Percentiles rank a stretch among this genome's conserved stretches.
These are phyloP conservation scores for Paecilomyces variotii DNA, from an alignment of 2,329 filamentous ascomycete species.

Conservation along the genomic window DNA sequence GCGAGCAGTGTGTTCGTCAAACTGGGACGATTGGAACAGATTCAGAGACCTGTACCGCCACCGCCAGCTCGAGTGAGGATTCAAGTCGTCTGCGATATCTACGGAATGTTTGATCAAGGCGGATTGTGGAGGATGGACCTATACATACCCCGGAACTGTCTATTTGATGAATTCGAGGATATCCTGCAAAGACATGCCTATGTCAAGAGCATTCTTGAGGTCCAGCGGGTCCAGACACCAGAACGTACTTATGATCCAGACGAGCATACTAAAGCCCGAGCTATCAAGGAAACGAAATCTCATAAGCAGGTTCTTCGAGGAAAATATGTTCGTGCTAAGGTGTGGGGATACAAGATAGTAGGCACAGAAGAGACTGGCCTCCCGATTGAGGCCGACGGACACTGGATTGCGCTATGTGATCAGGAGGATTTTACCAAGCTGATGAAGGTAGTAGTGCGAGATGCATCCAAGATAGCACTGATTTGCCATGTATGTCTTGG, in stretches of 20 bases:
- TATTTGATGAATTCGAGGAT: conserved; percentile 4
- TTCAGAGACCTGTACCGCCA: not conserved
- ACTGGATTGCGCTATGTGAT: conserved; percentile 5
- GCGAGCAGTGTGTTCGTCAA: conserved; percentile 7
- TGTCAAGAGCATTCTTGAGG: conserved; percentile 2
- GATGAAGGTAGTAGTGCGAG: conserved; percentile 1
- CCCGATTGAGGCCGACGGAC: not conserved
- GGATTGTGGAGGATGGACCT: conserved; percentile 3
- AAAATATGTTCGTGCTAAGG: not conserved
- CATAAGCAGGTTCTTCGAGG: not conserved
- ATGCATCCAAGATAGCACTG: conserved; percentile 1
- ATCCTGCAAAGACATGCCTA: conserved; percentile 1
- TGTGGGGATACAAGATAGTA: conserved; percentile 7
- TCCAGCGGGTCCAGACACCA: not conserved
- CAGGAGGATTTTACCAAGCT: conserved; percentile 5
- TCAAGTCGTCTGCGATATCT: conserved; percentile 2
- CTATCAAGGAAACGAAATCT: not conserved
- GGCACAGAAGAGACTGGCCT: not conserved
- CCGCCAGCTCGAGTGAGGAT: not conserved
- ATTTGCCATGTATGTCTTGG: conserved; percentile 8
- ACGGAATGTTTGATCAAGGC: not conserved
- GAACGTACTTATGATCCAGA: not conserved
- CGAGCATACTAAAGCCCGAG: not conserved
- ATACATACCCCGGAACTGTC: conserved; percentile 2
- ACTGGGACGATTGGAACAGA: conserved; percentile 3